Percentiles rank a stretch among this genome's conserved stretches.
These are phyloP conservation scores for Colletotrichum costaricense DNA, from an alignment of 2,329 filamentous ascomycete genomes.

Conservation along the genomic window DNA sequence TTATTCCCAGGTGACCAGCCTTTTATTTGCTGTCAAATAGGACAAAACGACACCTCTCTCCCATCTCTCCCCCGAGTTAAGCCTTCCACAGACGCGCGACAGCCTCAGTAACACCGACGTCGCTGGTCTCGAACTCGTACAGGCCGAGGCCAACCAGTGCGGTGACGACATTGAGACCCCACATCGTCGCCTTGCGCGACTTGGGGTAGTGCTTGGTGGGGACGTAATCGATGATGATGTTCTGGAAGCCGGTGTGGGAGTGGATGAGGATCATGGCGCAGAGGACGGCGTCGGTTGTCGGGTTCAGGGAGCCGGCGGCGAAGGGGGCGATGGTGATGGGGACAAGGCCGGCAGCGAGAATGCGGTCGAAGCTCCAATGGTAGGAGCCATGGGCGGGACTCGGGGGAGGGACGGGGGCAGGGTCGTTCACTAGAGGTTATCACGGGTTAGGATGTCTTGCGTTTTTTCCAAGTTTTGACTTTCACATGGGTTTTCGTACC, in stretches of 20 bases:
- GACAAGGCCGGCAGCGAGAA: constrained; percentile 83
- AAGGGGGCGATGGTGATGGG: constrained; percentile 93
- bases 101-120: constrained; percentile 92
- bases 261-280: constrained; percentile 88
- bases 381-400: constrained; percentile 90
- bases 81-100: constrained; percentile 92
- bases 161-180: constrained; percentile 83
- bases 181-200: constrained; percentile 74
- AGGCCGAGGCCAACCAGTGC: constrained; percentile 86
- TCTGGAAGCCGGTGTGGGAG: constrained; percentile 96
- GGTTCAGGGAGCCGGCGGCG: constrained; percentile 91
- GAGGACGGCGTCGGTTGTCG: constrained; percentile 85
- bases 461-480: background rate
- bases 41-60: background rate
- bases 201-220: constrained; percentile 77
- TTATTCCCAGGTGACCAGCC: no score
- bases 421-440: constrained; percentile 79
- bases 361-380: constrained; percentile 97
- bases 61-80: constrained; percentile 48
- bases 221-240: constrained; percentile 91
- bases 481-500: constrained; percentile 61
- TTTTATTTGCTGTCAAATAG: background rate
- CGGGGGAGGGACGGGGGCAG: constrained; percentile 77
- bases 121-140: constrained; percentile 99
- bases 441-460: constrained; percentile 32